Percentiles rank a stretch among this genome's conserved stretches.
phyloP scores from a whole-genome alignment of 495 filamentous ascomycete genomes.

The Hypoxylon trugodes region DNA sequence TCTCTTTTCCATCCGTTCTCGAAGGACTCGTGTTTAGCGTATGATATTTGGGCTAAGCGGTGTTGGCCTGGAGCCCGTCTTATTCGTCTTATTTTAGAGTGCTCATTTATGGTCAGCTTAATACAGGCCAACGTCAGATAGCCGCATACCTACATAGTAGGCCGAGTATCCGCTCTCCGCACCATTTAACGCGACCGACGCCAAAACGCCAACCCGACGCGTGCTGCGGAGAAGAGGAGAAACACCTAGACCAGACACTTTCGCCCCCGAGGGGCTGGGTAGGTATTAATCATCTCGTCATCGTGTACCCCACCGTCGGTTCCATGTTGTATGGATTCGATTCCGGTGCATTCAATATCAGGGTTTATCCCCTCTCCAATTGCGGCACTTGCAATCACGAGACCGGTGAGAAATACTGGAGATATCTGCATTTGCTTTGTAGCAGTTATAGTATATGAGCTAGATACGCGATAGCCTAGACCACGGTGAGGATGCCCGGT shows the following conservation, averaged over 20 bases:
- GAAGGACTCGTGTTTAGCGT: conserved; percentile 4
- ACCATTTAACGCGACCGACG: conserved; percentile 24
- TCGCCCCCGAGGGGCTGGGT: conserved; percentile 26
- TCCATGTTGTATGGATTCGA: background rate
- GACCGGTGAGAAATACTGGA: background rate
- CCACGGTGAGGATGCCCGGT: background rate
- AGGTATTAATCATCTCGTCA: conserved; percentile 10
- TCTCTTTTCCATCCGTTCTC: conserved; percentile 5
- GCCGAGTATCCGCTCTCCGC: conserved; percentile 25
- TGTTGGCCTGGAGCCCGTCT: conserved; percentile 8
- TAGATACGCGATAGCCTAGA: conserved; percentile 13
- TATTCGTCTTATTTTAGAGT: conserved; percentile 14
- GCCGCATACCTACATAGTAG: conserved; percentile 18
- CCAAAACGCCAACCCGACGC: conserved; percentile 40
- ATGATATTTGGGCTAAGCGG: conserved; percentile 6
- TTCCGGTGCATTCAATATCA: conserved; percentile 1
- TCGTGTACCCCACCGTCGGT: conserved; percentile 20
- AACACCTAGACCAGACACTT: conserved; percentile 1
- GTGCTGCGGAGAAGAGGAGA: conserved; percentile 14
- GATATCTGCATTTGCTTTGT: conserved; percentile 1
- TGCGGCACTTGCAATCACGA: conserved; percentile 6
- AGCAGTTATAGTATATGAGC: conserved; percentile 8
- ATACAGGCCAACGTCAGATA: conserved; percentile 10
- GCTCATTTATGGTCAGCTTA: conserved; percentile 10
- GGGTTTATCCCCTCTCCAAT: background rate